A percentile compares a stretch with the other conserved stretches of the same genome.
phyloP scores from a whole-genome alignment of 129 eudicot genomes.

The Chrysanthemum lavandulifolium region DNA sequence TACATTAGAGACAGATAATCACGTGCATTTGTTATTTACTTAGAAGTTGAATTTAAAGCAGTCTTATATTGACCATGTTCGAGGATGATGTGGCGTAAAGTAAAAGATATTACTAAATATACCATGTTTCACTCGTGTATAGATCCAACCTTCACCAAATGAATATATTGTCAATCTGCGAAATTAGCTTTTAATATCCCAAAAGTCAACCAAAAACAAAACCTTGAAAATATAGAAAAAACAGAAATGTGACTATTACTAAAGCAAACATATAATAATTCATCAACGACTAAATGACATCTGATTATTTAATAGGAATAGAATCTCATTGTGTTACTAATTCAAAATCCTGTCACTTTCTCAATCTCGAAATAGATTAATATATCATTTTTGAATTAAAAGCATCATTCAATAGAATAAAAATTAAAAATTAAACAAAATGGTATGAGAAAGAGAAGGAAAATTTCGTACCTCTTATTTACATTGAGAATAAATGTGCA shows the following conservation, averaged over 20 bases:
- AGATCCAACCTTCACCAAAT: slow-evolving; percentile 16
- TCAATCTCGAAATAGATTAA: slow-evolving; percentile 27
- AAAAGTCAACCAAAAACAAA: slow-evolving; percentile 25
- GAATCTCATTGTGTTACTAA: slow-evolving; percentile 19
- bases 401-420: background rate
- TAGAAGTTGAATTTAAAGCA: background rate
- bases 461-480: no score
- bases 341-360: slow-evolving; percentile 22
- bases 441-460: no score
- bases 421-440: no score
- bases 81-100: background rate
- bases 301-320: background rate
- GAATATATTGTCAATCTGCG: background rate
- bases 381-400: background rate
- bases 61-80: background rate
- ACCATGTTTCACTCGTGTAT: slow-evolving; percentile 21
- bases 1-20: no score
- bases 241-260: background rate
- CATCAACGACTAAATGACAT: slow-evolving; percentile 18
- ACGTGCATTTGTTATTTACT: background rate
- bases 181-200: background rate
- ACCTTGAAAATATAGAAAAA: background rate
- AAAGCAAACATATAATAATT: background rate
- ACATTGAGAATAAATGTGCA: no score
- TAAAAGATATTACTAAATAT: slow-evolving; percentile 5